phyloP scores from a whole-genome alignment of 2,329 filamentous ascomycete genomes.

The Curvularia sp. region DNA sequence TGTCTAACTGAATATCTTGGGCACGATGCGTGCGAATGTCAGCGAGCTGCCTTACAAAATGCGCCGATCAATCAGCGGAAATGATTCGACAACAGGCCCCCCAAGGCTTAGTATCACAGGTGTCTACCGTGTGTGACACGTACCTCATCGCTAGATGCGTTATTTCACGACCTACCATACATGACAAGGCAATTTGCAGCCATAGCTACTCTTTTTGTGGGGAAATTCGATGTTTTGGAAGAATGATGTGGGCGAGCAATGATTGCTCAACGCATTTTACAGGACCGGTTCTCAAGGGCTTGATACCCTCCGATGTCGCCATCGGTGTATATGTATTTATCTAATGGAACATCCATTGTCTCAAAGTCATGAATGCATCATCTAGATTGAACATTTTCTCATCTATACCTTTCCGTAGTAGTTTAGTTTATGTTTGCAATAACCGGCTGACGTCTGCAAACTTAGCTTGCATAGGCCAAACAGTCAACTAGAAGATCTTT shows the following conservation, averaged over 20 bases:
- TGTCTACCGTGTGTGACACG: no score
- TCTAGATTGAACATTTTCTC: neutral
- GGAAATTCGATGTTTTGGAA: neutral
- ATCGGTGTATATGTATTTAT: neutral
- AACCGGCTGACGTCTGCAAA: no score
- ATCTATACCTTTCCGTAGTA: neutral
- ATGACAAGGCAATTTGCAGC: neutral
- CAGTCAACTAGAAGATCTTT: no score
- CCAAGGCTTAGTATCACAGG: no score
- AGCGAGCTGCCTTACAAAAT: no score
- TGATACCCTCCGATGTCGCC: neutral
- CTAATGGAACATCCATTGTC: neutral
- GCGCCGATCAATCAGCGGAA: no score
- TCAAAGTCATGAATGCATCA: neutral
- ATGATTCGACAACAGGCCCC: no score
- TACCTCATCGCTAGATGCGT: no score
- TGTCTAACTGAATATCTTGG: slow-evolving; percentile 19
- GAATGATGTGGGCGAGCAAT: neutral
- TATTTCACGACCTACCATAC: neutral
- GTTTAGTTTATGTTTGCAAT: neutral
- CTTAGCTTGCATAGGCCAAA: no score
- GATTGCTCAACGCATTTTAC: neutral
- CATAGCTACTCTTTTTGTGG: neutral
- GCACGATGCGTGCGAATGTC: neutral
- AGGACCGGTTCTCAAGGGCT: neutral